Conservation (phyloP, 1,284 basidiomycete genomes). For the Microbotryum saponariae region DNA sequence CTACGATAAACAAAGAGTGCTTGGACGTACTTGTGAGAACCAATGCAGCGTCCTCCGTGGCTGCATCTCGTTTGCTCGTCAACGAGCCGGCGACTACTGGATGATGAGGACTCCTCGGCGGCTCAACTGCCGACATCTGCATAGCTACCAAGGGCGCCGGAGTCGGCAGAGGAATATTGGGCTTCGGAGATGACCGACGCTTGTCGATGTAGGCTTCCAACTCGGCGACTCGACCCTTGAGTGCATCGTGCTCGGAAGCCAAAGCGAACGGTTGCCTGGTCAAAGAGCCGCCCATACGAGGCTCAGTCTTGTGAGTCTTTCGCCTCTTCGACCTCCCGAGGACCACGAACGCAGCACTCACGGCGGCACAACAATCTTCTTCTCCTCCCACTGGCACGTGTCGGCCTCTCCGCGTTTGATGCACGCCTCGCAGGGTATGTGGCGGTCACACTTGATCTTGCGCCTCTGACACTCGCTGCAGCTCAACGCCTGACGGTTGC, state of each 20-base stretch:
- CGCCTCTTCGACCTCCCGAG: neutral
- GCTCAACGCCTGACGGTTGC: conserved; percentile 21
- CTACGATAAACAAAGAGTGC: too few relatives aligned
- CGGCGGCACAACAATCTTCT: conserved; percentile 6
- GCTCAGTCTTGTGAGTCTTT: neutral
- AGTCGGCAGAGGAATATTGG: neutral
- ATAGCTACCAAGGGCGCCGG: neutral
- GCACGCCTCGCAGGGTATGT: conserved; percentile 54
- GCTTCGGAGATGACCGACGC: neutral
- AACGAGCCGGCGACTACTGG: neutral
- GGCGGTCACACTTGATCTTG: conserved; percentile 57
- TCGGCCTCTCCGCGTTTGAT: conserved; percentile 50
- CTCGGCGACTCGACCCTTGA: conserved; percentile 37
- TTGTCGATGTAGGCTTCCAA: conserved; percentile 27
- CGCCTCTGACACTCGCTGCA: conserved; percentile 52
- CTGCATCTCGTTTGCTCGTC: neutral
- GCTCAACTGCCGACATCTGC: neutral
- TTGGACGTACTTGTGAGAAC: conserved; percentile 1
- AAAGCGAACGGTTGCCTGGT: conserved; percentile 54
- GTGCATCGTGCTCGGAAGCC: conserved; percentile 51
- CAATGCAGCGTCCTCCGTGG: conserved; percentile 26
- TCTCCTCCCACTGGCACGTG: conserved; percentile 48
- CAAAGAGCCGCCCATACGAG: conserved; percentile 2
- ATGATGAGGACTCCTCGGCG: too few relatives aligned
- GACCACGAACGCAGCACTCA: neutral